Evolutionary conservation across 352 stramenopile species (phyloP), one percentile per base, ranked within the genome.

Genomic region (Globisporangium spinosum): DNA sequence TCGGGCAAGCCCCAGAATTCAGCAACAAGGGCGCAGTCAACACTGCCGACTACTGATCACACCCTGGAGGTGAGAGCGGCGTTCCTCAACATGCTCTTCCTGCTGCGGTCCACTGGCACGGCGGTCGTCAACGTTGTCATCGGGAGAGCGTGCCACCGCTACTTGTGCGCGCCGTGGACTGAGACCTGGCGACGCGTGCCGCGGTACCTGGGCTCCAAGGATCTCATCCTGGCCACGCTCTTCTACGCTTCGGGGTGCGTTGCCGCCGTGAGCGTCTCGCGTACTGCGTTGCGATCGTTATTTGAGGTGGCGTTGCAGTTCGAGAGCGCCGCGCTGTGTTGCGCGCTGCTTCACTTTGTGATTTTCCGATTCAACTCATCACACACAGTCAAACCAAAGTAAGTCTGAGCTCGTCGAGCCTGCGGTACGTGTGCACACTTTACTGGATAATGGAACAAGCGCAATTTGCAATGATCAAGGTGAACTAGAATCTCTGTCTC

Each of bases 201-300:
- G 22, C 66, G 58, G 25, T 91, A 87, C 45, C 47, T 91, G 20
- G 82, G 83, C 47, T 90, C 81, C 51, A 89, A 89, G 69, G 71
- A 87, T 43, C 78, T 90, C 51, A 72, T 85, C 23, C 49, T 90
- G 55, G 71, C 66, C 49, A 91, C 83, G 8, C 67, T 91, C 4
- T 91, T 88, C 74, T 84, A 76, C 38, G 58, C 73, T 13, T 53
- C 71, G 10, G 69, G 78, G 9, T 58, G 43, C 15, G 78, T 89
- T 32, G 77, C 74, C 6, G 58, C 71, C 32, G 80, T 88, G 70
- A 77, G 71, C 22, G 53, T 83, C 3, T 76, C 72, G n/a, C 67
- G 71, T 0, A 25, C 35, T 1, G 22, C 78, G 6, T 66, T 90
- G 32, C 77, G 80, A 2, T 87, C 79, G 5, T 77, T 90, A 2